Evolutionary conservation across 129 eudicot genomes (phyloP).

Genomic region (Chrysanthemum lavandulifolium): DNA sequence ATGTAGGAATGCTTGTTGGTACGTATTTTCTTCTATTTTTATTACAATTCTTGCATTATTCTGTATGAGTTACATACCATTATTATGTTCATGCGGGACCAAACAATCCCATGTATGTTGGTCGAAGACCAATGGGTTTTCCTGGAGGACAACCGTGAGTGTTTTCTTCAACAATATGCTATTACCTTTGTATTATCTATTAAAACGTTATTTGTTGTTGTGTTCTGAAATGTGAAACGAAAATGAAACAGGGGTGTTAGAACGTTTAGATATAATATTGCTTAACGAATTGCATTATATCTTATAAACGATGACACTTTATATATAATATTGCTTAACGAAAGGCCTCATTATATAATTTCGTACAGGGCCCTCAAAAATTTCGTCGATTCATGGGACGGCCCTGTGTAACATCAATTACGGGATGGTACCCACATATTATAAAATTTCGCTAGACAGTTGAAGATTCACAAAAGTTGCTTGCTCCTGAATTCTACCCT

Average conservation of each 20-base stretch:
- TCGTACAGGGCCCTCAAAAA: too few relatives aligned
- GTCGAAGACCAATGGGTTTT: background rate
- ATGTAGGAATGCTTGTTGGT: conserved; percentile 77
- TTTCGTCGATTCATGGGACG: too few relatives aligned
- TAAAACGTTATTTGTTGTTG: background rate
- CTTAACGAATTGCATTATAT: too few relatives aligned
- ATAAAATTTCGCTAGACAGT: too few relatives aligned
- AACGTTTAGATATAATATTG: too few relatives aligned
- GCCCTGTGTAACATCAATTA: too few relatives aligned
- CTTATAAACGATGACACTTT: too few relatives aligned
- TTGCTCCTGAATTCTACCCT: too few relatives aligned
- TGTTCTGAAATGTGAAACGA: conserved; percentile 2
- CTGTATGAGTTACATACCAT: background rate
- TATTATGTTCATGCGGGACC: conserved; percentile 50
- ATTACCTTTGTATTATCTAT: background rate
- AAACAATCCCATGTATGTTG: conserved; percentile 54
- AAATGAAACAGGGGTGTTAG: conserved; percentile 51
- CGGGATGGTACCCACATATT: too few relatives aligned
- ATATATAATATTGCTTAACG: too few relatives aligned
- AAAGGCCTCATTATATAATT: too few relatives aligned
- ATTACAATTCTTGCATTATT: background rate
- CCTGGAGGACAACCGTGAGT: conserved; percentile 67
- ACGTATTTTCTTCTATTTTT: conserved; percentile 8
- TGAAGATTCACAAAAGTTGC: too few relatives aligned
- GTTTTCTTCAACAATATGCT: background rate